Percentiles rank a stretch among this genome's conserved stretches.
These are phyloP conservation scores for Mrakia frigida DNA, from an alignment of 768 basidiomycete genomes.

Conservation along the genomic window DNA sequence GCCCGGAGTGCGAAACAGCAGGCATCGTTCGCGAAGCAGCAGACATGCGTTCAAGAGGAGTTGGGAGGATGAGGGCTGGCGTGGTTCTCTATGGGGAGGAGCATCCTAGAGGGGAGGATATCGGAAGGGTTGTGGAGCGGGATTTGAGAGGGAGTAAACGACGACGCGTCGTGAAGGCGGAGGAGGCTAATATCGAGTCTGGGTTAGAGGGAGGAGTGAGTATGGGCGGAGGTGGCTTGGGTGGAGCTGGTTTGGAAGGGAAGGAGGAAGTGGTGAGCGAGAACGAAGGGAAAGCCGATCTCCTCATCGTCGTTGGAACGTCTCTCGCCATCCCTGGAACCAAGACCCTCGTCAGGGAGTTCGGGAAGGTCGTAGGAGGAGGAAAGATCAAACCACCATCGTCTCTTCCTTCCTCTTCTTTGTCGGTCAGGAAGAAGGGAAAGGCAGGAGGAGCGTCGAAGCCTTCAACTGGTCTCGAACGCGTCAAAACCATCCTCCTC, in stretches of 20 bases:
- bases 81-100: constrained; percentile 87
- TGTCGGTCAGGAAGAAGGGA: background rate
- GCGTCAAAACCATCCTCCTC: constrained; percentile 66
- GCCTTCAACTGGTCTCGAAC: background rate
- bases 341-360: constrained; percentile 79
- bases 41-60: constrained; percentile 71
- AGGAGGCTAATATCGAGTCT: background rate
- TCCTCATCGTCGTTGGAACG: constrained; percentile 83
- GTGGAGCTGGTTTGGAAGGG: background rate
- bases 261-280: constrained; percentile 30
- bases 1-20: background rate
- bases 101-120: constrained; percentile 74
- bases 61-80: constrained; percentile 75
- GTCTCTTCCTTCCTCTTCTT: background rate
- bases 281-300: constrained; percentile 58
- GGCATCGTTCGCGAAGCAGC: constrained; percentile 37
- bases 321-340: constrained; percentile 84
- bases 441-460: background rate
- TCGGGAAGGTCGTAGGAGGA: constrained; percentile 58
- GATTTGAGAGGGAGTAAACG: constrained; percentile 62
- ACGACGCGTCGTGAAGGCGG: background rate
- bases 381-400: background rate
- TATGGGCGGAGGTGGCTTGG: background rate
- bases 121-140: constrained; percentile 73
- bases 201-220: background rate